A percentile compares a stretch with the other conserved stretches of the same genome.
Conservation (phyloP, 1,139 yeast species). For the Suhomyces guaymorum region DNA sequence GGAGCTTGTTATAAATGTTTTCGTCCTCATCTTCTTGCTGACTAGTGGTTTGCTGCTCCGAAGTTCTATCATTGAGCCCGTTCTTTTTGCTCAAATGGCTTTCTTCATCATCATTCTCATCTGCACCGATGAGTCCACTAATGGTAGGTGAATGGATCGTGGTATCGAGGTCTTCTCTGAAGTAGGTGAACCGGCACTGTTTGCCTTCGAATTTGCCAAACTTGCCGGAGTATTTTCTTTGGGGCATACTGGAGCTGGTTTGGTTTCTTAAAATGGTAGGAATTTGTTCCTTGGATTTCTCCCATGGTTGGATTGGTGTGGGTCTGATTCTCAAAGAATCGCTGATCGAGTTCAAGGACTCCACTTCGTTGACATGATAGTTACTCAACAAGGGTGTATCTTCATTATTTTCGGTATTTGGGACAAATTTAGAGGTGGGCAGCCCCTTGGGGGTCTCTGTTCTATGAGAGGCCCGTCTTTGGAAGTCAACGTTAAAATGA, state of each 20-base stretch:
- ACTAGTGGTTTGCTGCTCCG: not conserved
- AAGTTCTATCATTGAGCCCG: not conserved
- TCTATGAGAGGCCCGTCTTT: constrained; percentile 15
- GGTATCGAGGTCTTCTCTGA: constrained; percentile 83
- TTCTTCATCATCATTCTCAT: constrained; percentile 8
- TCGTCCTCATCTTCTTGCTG: constrained; percentile 16
- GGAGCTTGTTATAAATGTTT: constrained; percentile 19
- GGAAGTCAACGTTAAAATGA: constrained; percentile 27
- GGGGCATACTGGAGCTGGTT: constrained; percentile 6
- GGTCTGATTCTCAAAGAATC: constrained; percentile 69
- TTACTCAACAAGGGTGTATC: constrained; percentile 32
- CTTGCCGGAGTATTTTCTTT: constrained; percentile 12
- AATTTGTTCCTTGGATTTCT: constrained; percentile 37
- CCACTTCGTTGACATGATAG: constrained; percentile 65
- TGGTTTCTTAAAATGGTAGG: constrained; percentile 33
- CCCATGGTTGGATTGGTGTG: constrained; percentile 77
- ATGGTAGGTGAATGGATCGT: constrained; percentile 90
- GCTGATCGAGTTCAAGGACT: constrained; percentile 40
- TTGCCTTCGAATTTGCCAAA: constrained; percentile 31
- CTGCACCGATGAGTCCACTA: constrained; percentile 60
- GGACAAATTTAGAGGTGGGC: constrained; percentile 6
- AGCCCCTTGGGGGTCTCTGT: constrained; percentile 2
- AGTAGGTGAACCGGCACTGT: constrained; percentile 76
- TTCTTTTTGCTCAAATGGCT: not conserved
- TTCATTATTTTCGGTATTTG: constrained; percentile 14